phyloP scores from a whole-genome alignment of 192 early-diverging fungal species.

The Coemansia erecta region DNA sequence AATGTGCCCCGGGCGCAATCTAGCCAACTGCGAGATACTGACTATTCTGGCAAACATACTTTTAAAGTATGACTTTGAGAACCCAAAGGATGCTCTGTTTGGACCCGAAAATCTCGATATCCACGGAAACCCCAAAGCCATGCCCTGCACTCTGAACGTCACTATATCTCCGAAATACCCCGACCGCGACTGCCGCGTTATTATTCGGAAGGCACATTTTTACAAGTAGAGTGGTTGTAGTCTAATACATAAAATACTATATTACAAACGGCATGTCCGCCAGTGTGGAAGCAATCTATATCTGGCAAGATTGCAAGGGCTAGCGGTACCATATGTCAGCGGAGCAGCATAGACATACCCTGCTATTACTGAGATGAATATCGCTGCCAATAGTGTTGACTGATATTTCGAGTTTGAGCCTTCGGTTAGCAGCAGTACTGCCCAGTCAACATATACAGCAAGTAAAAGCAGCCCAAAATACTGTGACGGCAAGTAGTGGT shows the following conservation, averaged over 20 bases:
- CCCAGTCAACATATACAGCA: constrained; percentile 16
- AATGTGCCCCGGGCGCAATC: constrained; percentile 37
- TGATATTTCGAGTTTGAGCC: too few relatives aligned
- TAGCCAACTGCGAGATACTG: constrained; percentile 35
- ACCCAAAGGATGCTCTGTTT: constrained; percentile 15
- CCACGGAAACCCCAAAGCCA: constrained; percentile 12
- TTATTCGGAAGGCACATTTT: constrained; percentile 12
- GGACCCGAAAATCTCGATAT: constrained; percentile 11
- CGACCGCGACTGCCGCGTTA: constrained; percentile 21
- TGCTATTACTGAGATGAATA: neutral
- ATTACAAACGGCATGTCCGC: constrained; percentile 7
- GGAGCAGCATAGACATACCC: constrained; percentile 15
- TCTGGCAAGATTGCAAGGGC: constrained; percentile 11
- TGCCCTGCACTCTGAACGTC: constrained; percentile 21
- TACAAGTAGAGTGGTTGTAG: neutral
- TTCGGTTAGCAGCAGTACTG: too few relatives aligned
- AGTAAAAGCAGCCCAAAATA: constrained; percentile 64
- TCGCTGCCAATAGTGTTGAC: neutral
- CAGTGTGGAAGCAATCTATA: constrained; percentile 10
- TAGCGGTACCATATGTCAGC: constrained; percentile 20
- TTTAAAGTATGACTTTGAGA: constrained; percentile 24
- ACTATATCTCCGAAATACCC: constrained; percentile 23
- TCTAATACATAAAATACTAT: constrained; percentile 2
- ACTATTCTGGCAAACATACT: constrained; percentile 25
- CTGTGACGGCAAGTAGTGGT: constrained; percentile 71